A percentile compares a stretch with the other conserved stretches of the same genome.
phyloP scores from a whole-genome alignment of 2,329 filamentous ascomycete species.

The Claviceps fusiformis region DNA sequence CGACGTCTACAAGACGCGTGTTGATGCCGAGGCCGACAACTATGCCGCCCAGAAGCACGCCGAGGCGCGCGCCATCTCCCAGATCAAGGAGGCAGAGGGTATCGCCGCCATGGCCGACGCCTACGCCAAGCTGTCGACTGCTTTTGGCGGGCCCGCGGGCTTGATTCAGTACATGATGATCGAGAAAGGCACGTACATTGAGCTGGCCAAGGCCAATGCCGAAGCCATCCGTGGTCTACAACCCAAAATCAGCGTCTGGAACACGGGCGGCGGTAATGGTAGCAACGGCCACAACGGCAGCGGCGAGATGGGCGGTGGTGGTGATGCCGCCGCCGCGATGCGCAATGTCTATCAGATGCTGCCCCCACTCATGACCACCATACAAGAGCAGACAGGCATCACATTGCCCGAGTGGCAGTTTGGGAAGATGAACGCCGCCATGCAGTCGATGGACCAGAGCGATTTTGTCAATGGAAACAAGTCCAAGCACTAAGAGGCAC shows the following conservation, averaged over 20 bases:
- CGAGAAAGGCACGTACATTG: slow-evolving; percentile 64
- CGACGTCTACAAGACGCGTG: slow-evolving; percentile 33
- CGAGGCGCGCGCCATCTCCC: slow-evolving; percentile 43
- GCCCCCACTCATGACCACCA: slow-evolving; percentile 70
- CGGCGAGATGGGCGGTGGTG: slow-evolving; percentile 23
- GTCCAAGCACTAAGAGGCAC: neutral
- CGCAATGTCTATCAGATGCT: slow-evolving; percentile 75
- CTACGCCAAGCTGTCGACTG: slow-evolving; percentile 57
- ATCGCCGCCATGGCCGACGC: slow-evolving; percentile 64
- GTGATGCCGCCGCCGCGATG: slow-evolving; percentile 47
- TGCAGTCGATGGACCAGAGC: slow-evolving; percentile 16
- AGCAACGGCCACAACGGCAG: slow-evolving; percentile 26
- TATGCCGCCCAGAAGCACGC: slow-evolving; percentile 33
- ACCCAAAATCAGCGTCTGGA: slow-evolving; percentile 88
- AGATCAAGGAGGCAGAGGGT: slow-evolving; percentile 65
- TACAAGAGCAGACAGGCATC: slow-evolving; percentile 81
- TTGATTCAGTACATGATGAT: slow-evolving; percentile 82
- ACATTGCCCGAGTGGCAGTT: slow-evolving; percentile 65
- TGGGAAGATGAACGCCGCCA: slow-evolving; percentile 27
- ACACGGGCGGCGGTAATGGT: slow-evolving; percentile 36
- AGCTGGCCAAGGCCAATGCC: slow-evolving; percentile 67
- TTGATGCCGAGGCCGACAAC: slow-evolving; percentile 28
- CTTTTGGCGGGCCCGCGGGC: slow-evolving; percentile 65
- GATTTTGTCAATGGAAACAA: neutral
- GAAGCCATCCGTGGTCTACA: slow-evolving; percentile 61